Evolutionary conservation across 768 basidiomycete species (phyloP), one percentile per base, ranked within the genome.

Genomic region (Glaciozyma martinii): DNA sequence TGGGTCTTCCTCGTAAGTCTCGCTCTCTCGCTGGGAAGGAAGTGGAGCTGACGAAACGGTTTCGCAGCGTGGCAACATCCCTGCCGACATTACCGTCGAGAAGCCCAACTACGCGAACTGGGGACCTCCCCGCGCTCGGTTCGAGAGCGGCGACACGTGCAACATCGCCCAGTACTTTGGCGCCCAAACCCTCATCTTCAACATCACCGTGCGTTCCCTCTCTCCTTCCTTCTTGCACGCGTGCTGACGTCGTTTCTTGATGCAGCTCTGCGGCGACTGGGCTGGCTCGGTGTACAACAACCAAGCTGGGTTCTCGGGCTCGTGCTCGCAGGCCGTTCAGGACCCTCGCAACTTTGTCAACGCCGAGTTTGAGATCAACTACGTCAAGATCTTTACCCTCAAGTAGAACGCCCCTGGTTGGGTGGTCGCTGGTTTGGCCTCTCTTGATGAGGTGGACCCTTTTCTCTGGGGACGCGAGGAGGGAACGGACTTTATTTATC

Each of bases 311-410:
- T 63, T 33, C 59, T 37, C 49, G 16, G 66, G 66, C 12, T 53
- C 59, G 42, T 67, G 66, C 57, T 7, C 30, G 15, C 42, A 60
- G 10, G 54, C 55, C n/a, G 62, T 67, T 30, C 33, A 23, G 66
- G 52, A 67, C 27, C 55, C 59, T 21, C 42, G 18, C 23, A 81
- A 80, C 70, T 88, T 84, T 75, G 79, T 82, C 73, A 80, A 78
- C 40, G 86, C 86, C 1, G 86, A 84, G 77, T 90, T 88, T 70
- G 87, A 89, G 73, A 80, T 90, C 60, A 79, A 81, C 33, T 56
- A 21, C 8, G 55, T 56, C 55, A 56, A 56, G 55, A 40, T 40
- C 37, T 40, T 40, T 13, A 40, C 10, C 37, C 37, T 40, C 37
- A 40, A 40, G 37, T 40, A 40, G 37, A 10, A 13, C 37, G 37